Percentiles rank a stretch among this genome's conserved stretches.
phyloP scores from a whole-genome alignment of 495 filamentous ascomycete species.

The Lophiostoma macrostomum region DNA sequence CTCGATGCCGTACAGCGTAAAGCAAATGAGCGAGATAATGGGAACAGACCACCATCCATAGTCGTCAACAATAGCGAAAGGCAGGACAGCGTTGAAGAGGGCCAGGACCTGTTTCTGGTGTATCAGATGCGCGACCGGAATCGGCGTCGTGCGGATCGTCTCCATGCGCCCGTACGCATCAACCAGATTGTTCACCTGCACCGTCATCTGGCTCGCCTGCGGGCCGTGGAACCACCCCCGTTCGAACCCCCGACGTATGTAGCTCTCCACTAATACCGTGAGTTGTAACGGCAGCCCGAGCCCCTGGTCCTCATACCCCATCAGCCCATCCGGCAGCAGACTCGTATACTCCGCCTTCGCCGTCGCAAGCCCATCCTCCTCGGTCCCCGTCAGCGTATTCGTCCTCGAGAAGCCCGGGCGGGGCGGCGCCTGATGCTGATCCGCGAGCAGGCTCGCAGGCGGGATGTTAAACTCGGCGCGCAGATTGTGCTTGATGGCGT shows the following conservation, averaged over 20 bases:
- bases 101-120: slow-evolving; percentile 74
- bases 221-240: slow-evolving; percentile 60
- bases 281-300: slow-evolving; percentile 65
- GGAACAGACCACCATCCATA: slow-evolving; percentile 71
- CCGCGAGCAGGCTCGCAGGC: slow-evolving; percentile 7
- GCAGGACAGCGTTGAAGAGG: slow-evolving; percentile 67
- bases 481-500: slow-evolving; percentile 71
- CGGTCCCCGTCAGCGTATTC: not conserved
- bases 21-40: slow-evolving; percentile 63
- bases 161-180: slow-evolving; percentile 72
- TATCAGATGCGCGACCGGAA: slow-evolving; percentile 73
- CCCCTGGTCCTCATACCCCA: slow-evolving; percentile 61
- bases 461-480: slow-evolving; percentile 59
- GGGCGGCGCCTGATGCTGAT: not conserved
- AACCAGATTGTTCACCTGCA: slow-evolving; percentile 58
- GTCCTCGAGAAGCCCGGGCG: not conserved
- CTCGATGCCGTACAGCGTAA: slow-evolving; percentile 73
- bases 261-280: slow-evolving; percentile 64
- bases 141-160: slow-evolving; percentile 67
- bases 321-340: slow-evolving; percentile 57
- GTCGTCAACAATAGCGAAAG: slow-evolving; percentile 69
- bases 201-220: slow-evolving; percentile 60
- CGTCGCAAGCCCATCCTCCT: slow-evolving; percentile 29
- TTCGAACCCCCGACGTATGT: slow-evolving; percentile 61
- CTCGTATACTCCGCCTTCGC: slow-evolving; percentile 59